Percentiles rank a stretch among this genome's conserved stretches.
Evolutionary conservation across 768 basidiomycete species (phyloP).

Genomic region (Agrocybe praecox): DNA sequence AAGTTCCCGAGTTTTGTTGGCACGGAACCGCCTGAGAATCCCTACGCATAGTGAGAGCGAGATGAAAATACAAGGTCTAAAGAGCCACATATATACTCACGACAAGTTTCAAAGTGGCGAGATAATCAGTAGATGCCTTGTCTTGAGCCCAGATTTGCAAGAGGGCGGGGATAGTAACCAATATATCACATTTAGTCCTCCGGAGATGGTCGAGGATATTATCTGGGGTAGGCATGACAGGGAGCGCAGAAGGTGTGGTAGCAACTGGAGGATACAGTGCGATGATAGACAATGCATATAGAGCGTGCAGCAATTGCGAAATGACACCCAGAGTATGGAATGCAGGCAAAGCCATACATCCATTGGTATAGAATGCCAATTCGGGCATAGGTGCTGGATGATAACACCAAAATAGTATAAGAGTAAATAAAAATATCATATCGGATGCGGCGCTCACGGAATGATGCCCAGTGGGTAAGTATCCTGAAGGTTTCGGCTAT

Average conservation of each 20-base stretch:
- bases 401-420: neutral
- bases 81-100: slow-evolving; percentile 14
- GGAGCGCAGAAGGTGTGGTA: slow-evolving; percentile 21
- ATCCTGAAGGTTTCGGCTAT: slow-evolving; percentile 35
- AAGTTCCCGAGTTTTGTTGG: slow-evolving; percentile 35
- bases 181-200: slow-evolving; percentile 24
- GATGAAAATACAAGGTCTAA: neutral
- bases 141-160: slow-evolving; percentile 39
- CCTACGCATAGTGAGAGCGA: slow-evolving; percentile 16
- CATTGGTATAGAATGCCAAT: slow-evolving; percentile 15
- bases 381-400: slow-evolving; percentile 14
- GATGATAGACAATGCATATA: slow-evolving; percentile 25
- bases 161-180: slow-evolving; percentile 40
- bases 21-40: slow-evolving; percentile 37
- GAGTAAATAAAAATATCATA: neutral
- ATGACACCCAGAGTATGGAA: slow-evolving; percentile 39
- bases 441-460: slow-evolving; percentile 27
- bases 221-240: slow-evolving; percentile 33
- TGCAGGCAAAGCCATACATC: slow-evolving; percentile 34
- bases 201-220: slow-evolving; percentile 35
- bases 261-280: slow-evolving; percentile 35
- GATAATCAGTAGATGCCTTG: slow-evolving; percentile 23
- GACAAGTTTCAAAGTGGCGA: slow-evolving; percentile 23
- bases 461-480: slow-evolving; percentile 31
- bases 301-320: slow-evolving; percentile 29